Evolutionary conservation across 2,329 filamentous ascomycete genomes (phyloP).

Genomic region (Fusarium anguioides): DNA sequence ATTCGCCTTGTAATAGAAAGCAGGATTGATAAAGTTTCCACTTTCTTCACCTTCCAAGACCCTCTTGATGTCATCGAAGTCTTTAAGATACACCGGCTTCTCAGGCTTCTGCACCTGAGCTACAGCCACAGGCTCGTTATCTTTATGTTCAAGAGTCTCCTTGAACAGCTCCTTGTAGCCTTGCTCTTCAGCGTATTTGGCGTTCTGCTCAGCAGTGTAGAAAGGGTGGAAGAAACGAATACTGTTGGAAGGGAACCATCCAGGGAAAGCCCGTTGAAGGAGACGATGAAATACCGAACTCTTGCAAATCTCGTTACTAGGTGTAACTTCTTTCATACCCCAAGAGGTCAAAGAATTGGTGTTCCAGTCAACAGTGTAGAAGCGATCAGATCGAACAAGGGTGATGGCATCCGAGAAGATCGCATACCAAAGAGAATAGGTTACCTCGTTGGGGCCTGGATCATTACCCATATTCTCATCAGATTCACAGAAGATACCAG

Average conservation of each 20-base stretch:
- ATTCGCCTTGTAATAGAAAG: not conserved
- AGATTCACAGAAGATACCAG: constrained; percentile 71
- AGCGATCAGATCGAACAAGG: constrained; percentile 74
- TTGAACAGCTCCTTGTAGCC: constrained; percentile 13
- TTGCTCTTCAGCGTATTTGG: constrained; percentile 18
- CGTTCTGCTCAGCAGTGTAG: constrained; percentile 35
- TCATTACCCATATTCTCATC: constrained; percentile 63
- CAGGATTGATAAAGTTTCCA: constrained; percentile 1
- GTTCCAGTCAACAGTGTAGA: constrained; percentile 66
- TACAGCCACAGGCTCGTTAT: not conserved
- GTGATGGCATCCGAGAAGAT: constrained; percentile 78
- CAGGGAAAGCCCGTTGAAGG: constrained; percentile 38
- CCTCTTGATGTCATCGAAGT: not conserved
- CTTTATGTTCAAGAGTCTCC: not conserved
- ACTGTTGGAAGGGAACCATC: constrained; percentile 32
- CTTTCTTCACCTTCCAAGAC: not conserved
- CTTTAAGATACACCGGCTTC: not conserved
- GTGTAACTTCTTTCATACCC: constrained; percentile 41
- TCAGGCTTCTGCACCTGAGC: not conserved
- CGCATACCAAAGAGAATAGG: constrained; percentile 66
- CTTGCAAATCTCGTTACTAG: constrained; percentile 33
- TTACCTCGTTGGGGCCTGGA: constrained; percentile 73
- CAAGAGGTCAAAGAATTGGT: constrained; percentile 50
- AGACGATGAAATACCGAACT: constrained; percentile 41
- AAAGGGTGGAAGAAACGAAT: constrained; percentile 42